Conservation (phyloP, 148 eudicot species). For the Chenopodium suecicum region DNA sequence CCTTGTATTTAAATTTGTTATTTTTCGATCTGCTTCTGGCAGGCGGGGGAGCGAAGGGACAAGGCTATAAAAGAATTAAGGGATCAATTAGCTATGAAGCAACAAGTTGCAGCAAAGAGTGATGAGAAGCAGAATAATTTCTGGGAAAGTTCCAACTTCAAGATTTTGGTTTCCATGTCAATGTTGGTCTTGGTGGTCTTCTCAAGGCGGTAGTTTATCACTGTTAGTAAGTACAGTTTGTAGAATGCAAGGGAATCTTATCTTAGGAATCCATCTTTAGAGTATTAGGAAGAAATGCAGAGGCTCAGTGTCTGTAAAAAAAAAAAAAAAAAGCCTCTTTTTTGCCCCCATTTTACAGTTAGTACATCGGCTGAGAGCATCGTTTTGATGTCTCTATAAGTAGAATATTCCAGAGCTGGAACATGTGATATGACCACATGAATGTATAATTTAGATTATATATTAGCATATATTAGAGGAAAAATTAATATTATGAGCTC, state of each 20-base stretch:
- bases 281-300: conserved; percentile 19
- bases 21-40: background rate
- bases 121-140: conserved; percentile 54
- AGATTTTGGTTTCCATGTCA: conserved; percentile 74
- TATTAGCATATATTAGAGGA: background rate
- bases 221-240: conserved; percentile 23
- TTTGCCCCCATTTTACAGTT: background rate
- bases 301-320: conserved; percentile 21
- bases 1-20: background rate
- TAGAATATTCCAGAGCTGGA: conserved; percentile 20
- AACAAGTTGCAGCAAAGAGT: conserved; percentile 25
- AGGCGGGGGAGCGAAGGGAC: conserved; percentile 87
- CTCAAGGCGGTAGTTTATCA: conserved; percentile 59
- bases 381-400: background rate
- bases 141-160: conserved; percentile 80
- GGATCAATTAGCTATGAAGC: conserved; percentile 64
- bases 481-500: background rate
- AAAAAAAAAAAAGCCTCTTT: background rate
- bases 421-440: conserved; percentile 13
- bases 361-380: background rate
- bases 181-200: conserved; percentile 78
- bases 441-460: conserved; percentile 18
- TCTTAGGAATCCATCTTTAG: conserved; percentile 23
- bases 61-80: conserved; percentile 76
- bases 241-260: conserved; percentile 24